Base-by-base conservation (phyloP, 345 rosid species). In the Eucalyptus polyanthemos region DNA sequence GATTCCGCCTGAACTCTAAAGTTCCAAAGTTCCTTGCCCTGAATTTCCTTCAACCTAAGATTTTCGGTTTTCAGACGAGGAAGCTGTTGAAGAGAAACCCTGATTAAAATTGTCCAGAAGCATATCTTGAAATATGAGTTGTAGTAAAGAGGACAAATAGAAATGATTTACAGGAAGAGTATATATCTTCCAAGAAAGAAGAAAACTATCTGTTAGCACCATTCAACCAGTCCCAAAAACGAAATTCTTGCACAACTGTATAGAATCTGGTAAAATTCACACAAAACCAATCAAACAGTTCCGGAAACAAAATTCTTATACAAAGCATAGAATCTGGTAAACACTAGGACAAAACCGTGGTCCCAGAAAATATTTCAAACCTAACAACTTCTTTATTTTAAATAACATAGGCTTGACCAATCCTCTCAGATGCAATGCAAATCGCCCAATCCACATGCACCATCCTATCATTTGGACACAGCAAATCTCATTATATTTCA, bases 31-130 rank as follows among this genome's bases (percentile, higher is more conserved):
- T 88, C 92, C 90, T 93, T 93, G 42, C 93, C 89, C 47, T 40
- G 88, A 91, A 76, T 90, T 92, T 93, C 93, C 89, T 93, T 95
- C 15, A 96, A 80, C 87, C 67, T 90, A 50, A 92, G 90, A 92
- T 95, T 96, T 91, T 97, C 97, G 50, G 86, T 76, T 92, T 94
- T 94, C 80, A 95, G 87, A 91, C 53, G 92, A 86, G 54, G 93
- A 92, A 95, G 85, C 99, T 97, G 93, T 53, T 34, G 49, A n/a
- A 91, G 80, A 5, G 50, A 31, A 72, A 86, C 54, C 34, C 37
- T 53, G 7, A 45, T 47, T 86, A 45, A 86, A 27, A 27, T 86
- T 86, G 87, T 27, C 4, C 62, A 25, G 37, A 88, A 67, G 81
- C 69, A 34, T 54, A 34, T 7, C n/a, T 51, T 60, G 47, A 86